Evolutionary conservation across 1,284 basidiomycete genomes (phyloP).

Genomic region (Trichosporon sp.): DNA sequence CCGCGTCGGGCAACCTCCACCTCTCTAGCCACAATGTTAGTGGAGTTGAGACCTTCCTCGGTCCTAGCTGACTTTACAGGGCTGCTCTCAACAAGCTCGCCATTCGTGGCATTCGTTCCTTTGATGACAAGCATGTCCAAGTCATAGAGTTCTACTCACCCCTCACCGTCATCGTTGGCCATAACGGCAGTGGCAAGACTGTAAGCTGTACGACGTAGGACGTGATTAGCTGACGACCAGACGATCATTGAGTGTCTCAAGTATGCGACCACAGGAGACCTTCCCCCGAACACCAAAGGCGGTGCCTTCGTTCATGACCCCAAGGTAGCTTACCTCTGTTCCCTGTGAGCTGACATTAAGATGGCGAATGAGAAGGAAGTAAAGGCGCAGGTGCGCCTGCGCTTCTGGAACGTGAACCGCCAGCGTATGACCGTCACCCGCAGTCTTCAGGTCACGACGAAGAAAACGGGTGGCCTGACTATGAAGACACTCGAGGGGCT

Average conservation of each 20-base stretch:
- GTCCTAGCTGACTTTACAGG: conserved; percentile 60
- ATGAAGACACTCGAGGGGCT: conserved; percentile 99
- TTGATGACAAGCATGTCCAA: conserved; percentile 90
- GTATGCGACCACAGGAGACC: conserved; percentile 96
- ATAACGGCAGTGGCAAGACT: conserved; percentile 98
- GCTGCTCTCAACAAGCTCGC: conserved; percentile 85
- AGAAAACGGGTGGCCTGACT: conserved; percentile 81
- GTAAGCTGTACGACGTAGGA: conserved; percentile 48
- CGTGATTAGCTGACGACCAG: conserved; percentile 39
- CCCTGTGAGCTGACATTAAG: conserved; percentile 46
- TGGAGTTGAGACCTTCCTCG: neutral
- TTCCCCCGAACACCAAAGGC: conserved; percentile 95
- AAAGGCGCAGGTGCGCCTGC: conserved; percentile 94
- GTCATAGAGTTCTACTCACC: conserved; percentile 98
- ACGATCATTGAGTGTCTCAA: conserved; percentile 99
- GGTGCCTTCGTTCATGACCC: conserved; percentile 98
- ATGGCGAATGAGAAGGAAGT: conserved; percentile 99
- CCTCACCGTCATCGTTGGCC: conserved; percentile 97
- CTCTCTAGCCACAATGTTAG: neutral
- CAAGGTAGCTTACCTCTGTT: conserved; percentile 58
- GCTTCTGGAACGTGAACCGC: conserved; percentile 87
- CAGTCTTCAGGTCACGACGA: conserved; percentile 89
- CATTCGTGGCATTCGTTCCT: conserved; percentile 71
- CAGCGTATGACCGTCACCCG: conserved; percentile 89
- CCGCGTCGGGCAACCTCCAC: conserved; percentile 3